Conservation (phyloP, 768 basidiomycete genomes). For the Collybiopsis luxurians region DNA sequence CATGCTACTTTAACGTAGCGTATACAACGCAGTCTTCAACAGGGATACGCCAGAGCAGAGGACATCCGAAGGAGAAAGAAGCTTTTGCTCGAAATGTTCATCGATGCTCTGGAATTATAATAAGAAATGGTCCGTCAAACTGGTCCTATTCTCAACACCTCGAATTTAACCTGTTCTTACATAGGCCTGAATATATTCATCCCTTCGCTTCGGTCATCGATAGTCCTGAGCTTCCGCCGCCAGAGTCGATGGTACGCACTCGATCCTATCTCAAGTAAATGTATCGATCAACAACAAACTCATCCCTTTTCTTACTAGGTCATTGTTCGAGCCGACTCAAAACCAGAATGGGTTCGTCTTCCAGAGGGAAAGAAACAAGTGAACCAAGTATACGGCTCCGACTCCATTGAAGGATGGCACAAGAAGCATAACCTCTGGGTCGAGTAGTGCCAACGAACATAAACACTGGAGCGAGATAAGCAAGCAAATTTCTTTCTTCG, state of each 20-base stretch:
- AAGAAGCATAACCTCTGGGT: conserved; percentile 45
- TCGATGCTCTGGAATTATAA: conserved; percentile 69
- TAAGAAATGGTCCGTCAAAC: conserved; percentile 39
- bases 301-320: no score
- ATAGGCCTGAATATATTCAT: conserved; percentile 62
- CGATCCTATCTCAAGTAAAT: not conserved
- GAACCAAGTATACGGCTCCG: conserved; percentile 39
- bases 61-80: conserved; percentile 54
- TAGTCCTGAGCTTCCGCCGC: conserved; percentile 49
- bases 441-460: no score
- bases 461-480: no score
- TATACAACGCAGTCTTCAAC: conserved; percentile 62
- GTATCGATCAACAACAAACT: not conserved
- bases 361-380: conserved; percentile 52
- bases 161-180: not conserved
- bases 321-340: conserved; percentile 43
- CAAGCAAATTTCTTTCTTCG: no score
- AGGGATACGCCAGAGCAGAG: conserved; percentile 49
- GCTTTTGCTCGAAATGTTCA: conserved; percentile 63
- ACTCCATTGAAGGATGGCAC: conserved; percentile 61
- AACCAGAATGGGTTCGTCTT: conserved; percentile 57
- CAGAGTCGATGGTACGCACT: conserved; percentile 45
- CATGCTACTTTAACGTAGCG: conserved; percentile 34
- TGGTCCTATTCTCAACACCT: no score
- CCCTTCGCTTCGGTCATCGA: conserved; percentile 71